A percentile compares a stretch with the other conserved stretches of the same genome.
phyloP scores from a whole-genome alignment of 169 alveolate species.

The Plasmodium reichenowi region DNA sequence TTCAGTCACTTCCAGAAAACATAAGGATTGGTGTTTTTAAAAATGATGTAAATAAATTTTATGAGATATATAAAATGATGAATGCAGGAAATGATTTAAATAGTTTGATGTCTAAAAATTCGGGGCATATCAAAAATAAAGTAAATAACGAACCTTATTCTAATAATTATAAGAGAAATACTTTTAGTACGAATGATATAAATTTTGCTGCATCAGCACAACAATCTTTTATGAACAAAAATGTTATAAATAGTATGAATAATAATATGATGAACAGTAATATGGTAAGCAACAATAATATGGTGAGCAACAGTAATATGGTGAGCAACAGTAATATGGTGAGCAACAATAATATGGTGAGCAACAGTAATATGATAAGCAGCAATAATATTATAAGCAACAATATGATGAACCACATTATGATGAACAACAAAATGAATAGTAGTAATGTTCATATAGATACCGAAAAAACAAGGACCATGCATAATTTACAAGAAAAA shows the following conservation, averaged over 20 bases:
- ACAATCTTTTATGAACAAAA: slow-evolving; percentile 3
- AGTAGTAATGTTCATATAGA: not conserved
- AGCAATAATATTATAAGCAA: not conserved
- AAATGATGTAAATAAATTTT: slow-evolving; percentile 19
- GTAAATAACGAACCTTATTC: not conserved
- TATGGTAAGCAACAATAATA: not conserved
- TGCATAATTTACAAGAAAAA: not conserved
- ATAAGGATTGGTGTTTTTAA: not conserved
- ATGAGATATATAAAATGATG: slow-evolving; percentile 20
- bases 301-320: not conserved
- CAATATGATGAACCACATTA: not conserved
- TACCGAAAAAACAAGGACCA: not conserved
- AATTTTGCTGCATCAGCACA: not conserved
- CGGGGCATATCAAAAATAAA: slow-evolving; percentile 10
- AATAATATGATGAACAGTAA: not conserved
- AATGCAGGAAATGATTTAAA: not conserved
- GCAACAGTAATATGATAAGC: not conserved
- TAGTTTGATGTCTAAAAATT: not conserved
- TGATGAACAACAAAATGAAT: not conserved
- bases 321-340: not conserved
- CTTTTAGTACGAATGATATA: slow-evolving; percentile 38
- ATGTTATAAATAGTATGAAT: not conserved
- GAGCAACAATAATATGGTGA: not conserved
- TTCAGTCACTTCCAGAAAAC: not conserved
- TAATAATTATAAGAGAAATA: slow-evolving; percentile 32